phyloP scores from a whole-genome alignment of 2,329 filamentous ascomycete genomes.

The Arthroderma uncinatum region DNA sequence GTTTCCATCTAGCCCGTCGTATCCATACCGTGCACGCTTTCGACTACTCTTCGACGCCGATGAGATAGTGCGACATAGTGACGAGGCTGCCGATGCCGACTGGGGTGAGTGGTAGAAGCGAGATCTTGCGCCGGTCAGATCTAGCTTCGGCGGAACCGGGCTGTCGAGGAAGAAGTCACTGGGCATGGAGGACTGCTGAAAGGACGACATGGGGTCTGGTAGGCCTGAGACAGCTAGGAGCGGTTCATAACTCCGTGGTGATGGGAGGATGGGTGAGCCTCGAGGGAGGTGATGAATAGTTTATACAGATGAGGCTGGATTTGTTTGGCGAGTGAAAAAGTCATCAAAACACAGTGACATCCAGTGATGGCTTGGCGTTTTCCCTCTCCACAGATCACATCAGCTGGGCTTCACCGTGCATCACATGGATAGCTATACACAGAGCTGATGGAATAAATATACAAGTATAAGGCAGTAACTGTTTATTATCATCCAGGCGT shows the following conservation, averaged over 20 bases:
- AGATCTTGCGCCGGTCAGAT: conserved; percentile 28
- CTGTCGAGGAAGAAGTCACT: conserved; percentile 27
- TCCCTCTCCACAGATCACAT: neutral
- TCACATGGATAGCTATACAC: neutral
- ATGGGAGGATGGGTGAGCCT: too few species aligned
- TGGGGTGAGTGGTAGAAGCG: conserved; percentile 29
- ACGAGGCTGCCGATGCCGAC: conserved; percentile 29
- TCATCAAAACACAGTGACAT: neutral
- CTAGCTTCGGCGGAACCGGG: conserved; percentile 28
- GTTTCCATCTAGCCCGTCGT: conserved; percentile 7
- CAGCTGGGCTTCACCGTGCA: neutral
- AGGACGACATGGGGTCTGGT: neutral
- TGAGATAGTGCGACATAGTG: conserved; percentile 28
- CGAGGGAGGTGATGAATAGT: neutral
- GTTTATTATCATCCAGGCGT: neutral
- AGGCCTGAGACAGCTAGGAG: neutral
- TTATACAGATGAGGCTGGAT: neutral
- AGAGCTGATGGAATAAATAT: neutral
- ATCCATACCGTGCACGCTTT: conserved; percentile 14
- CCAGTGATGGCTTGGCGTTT: neutral
- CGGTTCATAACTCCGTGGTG: neutral
- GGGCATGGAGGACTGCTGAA: conserved; percentile 10
- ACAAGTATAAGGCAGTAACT: neutral
- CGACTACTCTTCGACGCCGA: conserved; percentile 10
- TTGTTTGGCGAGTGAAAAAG: neutral